Evolutionary conservation across 768 basidiomycete species (phyloP), one percentile per base, ranked within the genome.

Genomic region (Russula ochroleuca): DNA sequence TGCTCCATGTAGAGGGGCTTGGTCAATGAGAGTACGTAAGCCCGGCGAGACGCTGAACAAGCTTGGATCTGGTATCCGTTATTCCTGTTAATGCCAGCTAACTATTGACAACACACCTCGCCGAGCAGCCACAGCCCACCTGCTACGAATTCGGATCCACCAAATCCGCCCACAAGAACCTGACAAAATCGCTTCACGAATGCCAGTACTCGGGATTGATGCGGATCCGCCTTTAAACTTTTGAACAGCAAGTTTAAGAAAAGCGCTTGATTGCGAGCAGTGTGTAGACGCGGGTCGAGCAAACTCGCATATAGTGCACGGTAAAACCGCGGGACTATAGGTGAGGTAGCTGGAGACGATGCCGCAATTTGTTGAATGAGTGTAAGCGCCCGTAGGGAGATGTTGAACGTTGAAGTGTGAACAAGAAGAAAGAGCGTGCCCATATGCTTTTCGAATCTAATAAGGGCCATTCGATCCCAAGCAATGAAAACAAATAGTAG

Each of bases 391-490:
- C 96, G 96, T 5, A 98, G 83, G 11, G 93, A 93, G 70, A 94
- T 94, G 73, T 96, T 97, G 84, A 99, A 99, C 0, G 94, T 97
- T 9, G 93, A 94, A 9, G 84, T 90, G 75, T 98, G 96, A 2
- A 94, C 95, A 70, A 99, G 94, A 50, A 87, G 81, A 81, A 98
- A 98, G 23, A 98, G 85, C 0, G 92, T 94, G 73, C 94, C 89
- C 71, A 97, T 89, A 69, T 98, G 94, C 59, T 85, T 82, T 67
- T 85, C 82, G 69, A 98, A 85, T 31, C 92, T 94, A 69, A 41
- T 11, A 31, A 50, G 21, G 14, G 17, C n/a, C 11, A 23, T 19
- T 40, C 17, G 17, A 28, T 11, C 38, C 9, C 6, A 54, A 14
- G 2, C 23, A 21, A 14, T 17, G 0, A 13, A 37, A n/a, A 14